Evolutionary conservation across 352 stramenopile species (phyloP).

Genomic region (Phytophthora quininea): DNA sequence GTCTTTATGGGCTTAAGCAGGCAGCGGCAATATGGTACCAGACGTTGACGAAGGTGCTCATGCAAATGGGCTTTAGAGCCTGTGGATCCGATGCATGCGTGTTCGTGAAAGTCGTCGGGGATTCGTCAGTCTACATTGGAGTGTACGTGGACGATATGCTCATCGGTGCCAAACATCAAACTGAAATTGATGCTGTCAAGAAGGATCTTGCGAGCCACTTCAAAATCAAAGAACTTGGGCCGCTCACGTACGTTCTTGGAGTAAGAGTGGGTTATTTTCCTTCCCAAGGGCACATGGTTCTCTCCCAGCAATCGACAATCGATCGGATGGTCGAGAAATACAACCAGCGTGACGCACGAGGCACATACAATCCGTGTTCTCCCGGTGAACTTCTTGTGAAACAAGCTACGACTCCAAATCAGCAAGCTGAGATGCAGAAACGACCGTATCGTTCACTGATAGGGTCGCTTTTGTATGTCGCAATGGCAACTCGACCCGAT

Average conservation of each 20-base stretch:
- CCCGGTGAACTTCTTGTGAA: not conserved
- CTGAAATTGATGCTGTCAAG: not conserved
- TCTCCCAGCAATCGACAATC: constrained; percentile 3
- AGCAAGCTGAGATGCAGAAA: not conserved
- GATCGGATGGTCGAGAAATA: not conserved
- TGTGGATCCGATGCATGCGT: constrained; percentile 1
- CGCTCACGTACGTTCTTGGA: not conserved
- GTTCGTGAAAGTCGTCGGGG: not conserved
- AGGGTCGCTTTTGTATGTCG: constrained; percentile 29
- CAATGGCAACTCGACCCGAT: constrained; percentile 29
- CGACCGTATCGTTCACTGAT: constrained; percentile 15
- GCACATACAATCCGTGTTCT: not conserved
- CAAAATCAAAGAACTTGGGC: constrained; percentile 1
- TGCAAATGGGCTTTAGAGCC: constrained; percentile 1
- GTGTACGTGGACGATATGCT: constrained; percentile 23
- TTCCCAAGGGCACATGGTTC: not conserved
- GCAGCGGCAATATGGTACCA: constrained; percentile 31
- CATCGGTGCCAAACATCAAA: constrained; percentile 1
- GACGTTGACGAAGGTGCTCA: constrained; percentile 15
- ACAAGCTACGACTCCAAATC: not conserved
- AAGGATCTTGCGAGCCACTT: not conserved
- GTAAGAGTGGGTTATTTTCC: not conserved
- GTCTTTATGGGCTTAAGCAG: constrained; percentile 44
- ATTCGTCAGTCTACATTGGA: not conserved
- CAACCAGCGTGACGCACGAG: not conserved